Base-by-base conservation (phyloP, 179 eudicot species). In the Beta lomatogona region DNA sequence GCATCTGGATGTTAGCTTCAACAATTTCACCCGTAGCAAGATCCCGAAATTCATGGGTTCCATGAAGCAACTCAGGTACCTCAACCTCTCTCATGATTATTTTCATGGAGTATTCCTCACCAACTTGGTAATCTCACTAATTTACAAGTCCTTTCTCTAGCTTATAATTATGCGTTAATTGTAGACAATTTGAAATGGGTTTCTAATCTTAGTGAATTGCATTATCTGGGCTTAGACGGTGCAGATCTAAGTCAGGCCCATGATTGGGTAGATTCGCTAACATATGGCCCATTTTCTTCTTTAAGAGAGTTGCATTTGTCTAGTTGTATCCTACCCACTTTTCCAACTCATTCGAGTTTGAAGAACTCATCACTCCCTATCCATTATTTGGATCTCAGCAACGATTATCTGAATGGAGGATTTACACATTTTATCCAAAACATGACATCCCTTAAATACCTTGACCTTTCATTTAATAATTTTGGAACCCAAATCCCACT, bases 101-200 rank as follows among this genome's bases (percentile, higher is more conserved):
- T 14, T 52, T 25, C 28, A 6, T 25, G 73, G 80, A 9, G 13
- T 5, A 77, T 65, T 65, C 72, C 73, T 4, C 8, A 9, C 52
- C 63, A 77, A n/a, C 21, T 77, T 45, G 60, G 52, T 65, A 77
- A 77, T 66, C 80, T 77, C 59, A 77, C 80, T 22, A 25, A 77
- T 13, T 50, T 77, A 60, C 73, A 6, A 46, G 59, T 64, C 60
- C 73, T 77, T 4, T 73, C 65, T 77, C 15, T 77, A 16, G 13
- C 21, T 11, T 1, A 18, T 31, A 7, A 2, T 46, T 1, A 19
- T 14, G 28, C 28, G 28, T 4, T 64, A 28, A 25, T 6, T 22
- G 19, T 59, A 22, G 58, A 46, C 22, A 50, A 15, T 65, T 50
- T 77, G 31, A 28, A 66, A 9, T 77, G 80, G 80, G 80, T 48